Conservation (phyloP, 2,329 filamentous ascomycete genomes). For the Neofusicoccum cordaticola region DNA sequence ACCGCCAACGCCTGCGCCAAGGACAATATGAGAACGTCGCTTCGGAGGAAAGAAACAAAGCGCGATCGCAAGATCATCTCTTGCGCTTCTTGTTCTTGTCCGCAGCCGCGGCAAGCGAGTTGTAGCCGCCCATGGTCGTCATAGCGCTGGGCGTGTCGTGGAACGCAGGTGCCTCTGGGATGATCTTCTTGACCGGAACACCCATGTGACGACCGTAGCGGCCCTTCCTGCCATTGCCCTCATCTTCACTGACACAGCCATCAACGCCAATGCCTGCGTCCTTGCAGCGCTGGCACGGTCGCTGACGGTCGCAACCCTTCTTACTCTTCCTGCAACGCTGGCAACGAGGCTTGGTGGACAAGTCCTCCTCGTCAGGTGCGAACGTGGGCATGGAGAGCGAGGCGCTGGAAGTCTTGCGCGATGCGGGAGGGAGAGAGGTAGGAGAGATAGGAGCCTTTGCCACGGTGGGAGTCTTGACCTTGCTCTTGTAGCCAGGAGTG, state of each 20-base stretch:
- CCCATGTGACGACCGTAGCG: conserved; percentile 75
- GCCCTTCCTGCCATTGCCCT: conserved; percentile 94
- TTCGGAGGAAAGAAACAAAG: neutral
- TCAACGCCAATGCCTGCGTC: conserved; percentile 92
- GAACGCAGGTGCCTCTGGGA: conserved; percentile 37
- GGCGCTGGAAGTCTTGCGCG: conserved; percentile 72
- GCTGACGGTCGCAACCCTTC: conserved; percentile 96
- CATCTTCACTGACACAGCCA: conserved; percentile 94
- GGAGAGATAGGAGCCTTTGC: conserved; percentile 51
- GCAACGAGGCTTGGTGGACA: conserved; percentile 94
- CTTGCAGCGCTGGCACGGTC: conserved; percentile 90
- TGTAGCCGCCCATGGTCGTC: conserved; percentile 22
- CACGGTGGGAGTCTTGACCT: conserved; percentile 42
- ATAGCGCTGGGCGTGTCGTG: conserved; percentile 28
- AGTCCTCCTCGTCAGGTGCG: conserved; percentile 75
- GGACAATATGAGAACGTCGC: conserved; percentile 4
- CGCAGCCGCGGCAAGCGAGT: conserved; percentile 25
- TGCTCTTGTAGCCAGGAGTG: conserved; percentile 51
- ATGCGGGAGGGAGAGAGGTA: conserved; percentile 63
- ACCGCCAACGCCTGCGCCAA: conserved; percentile 16
- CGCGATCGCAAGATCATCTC: conserved; percentile 43
- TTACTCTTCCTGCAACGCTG: conserved; percentile 99
- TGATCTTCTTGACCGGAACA: conserved; percentile 60
- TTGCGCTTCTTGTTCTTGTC: conserved; percentile 71
- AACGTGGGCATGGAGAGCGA: conserved; percentile 65